Evolutionary conservation across 108 stramenopile species (phyloP), one percentile per base, ranked within the genome.

Genomic region (Cyclotella baltica): DNA sequence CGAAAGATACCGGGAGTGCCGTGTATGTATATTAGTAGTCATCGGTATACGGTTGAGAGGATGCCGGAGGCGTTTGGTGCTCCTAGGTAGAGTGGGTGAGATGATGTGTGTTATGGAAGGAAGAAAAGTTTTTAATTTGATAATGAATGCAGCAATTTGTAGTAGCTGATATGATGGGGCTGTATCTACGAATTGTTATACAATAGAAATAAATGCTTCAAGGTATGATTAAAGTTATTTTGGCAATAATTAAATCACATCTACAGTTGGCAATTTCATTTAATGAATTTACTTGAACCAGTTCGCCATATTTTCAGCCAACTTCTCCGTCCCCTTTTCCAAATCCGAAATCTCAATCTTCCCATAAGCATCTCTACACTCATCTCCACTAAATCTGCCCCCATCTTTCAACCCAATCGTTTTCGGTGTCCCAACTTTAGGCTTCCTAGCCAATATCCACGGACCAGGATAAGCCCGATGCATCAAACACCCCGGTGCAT

Each of bases 1-100:
- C 85, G 99, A 40, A 99, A 99, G 84, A 97, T 99, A 59, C 98
- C 99, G 0, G 99, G 99, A 53, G 99, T 87, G 37, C 99, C 99
- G 29, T 97, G 97, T 85, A 99, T 99, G 98, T 99, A 98, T 80
- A 97, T 99, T 61, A 86, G 89, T 58, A 93, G 91, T 40, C 95
- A 98, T 73, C 92, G 93, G 72, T 99, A 96, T 83, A 97, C 97
- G 9, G 95, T 99, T 13, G 99, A 99, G 69, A 81, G 99, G 18
- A 98, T 99, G 98, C 98, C 98, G 10, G 99, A 99, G 78, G 98
- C 98, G 0, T 98, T 94, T 83, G 95, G 95, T 48, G 95, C 95
- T 19, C 93, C 93, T 8, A 83, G 88, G 69, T 92, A 89, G 72
- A 67, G 13, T n/a, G 40, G 13, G 40, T 10, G 40, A 6, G 13